Evolutionary conservation across 352 stramenopile species (phyloP).

Genomic region (Phytophthora pinifolia): DNA sequence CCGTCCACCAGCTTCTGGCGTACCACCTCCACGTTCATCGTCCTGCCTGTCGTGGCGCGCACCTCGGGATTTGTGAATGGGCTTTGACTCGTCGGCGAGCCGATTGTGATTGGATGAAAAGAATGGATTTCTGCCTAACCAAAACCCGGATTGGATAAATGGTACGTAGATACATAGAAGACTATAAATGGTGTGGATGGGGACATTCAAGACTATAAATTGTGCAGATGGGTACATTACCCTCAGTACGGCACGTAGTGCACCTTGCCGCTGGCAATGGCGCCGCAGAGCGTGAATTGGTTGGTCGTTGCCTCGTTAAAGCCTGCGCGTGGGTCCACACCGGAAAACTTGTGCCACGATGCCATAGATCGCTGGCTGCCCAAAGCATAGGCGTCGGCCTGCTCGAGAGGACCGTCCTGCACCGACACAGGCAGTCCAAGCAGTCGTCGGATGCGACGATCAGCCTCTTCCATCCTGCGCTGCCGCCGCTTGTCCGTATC

Average conservation of each 20-base stretch:
- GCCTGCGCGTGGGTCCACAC: constrained; percentile 49
- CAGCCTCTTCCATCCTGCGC: constrained; percentile 31
- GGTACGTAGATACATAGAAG: neutral
- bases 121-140: no score
- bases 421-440: constrained; percentile 52
- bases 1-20: constrained; percentile 84
- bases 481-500: constrained; percentile 20
- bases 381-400: constrained; percentile 45
- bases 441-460: constrained; percentile 68
- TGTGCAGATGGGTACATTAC: no score
- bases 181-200: no score
- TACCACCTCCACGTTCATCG: constrained; percentile 88
- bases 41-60: constrained; percentile 23
- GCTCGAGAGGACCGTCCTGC: constrained; percentile 29
- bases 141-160: neutral
- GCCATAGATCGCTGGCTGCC: constrained; percentile 50
- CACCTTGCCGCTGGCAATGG: constrained; percentile 33
- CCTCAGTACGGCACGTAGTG: constrained; percentile 61
- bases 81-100: neutral
- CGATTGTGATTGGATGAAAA: constrained; percentile 14
- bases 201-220: no score
- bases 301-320: constrained; percentile 88
- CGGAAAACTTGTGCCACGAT: constrained; percentile 66
- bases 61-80: constrained; percentile 16
- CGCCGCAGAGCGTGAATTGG: constrained; percentile 73